phyloP scores from a whole-genome alignment of 352 stramenopile genomes.

The Phytopythium oedochilum region DNA sequence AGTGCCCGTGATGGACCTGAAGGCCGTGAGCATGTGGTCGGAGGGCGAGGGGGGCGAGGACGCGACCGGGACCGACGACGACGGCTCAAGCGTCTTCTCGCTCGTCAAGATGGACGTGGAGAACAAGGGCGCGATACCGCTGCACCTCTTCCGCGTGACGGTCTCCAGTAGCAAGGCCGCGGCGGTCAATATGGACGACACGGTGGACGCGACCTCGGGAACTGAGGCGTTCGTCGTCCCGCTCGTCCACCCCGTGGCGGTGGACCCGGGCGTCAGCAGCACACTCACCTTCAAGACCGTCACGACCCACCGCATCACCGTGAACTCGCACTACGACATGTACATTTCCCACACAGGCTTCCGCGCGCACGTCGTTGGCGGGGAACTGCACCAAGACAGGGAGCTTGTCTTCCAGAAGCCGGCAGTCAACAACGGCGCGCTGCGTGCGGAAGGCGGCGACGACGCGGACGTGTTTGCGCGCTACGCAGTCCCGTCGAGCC shows the following conservation, averaged over 20 bases:
- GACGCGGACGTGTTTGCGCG: conserved; percentile 23
- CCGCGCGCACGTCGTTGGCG: conserved; percentile 46
- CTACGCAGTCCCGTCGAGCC: conserved; percentile 21
- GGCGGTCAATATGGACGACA: conserved; percentile 5
- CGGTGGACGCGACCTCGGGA: background rate
- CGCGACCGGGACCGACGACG: conserved; percentile 1
- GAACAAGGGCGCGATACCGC: conserved; percentile 38
- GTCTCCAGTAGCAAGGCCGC: conserved; percentile 5
- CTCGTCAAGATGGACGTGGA: conserved; percentile 27
- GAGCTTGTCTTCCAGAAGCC: conserved; percentile 24
- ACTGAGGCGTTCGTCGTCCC: conserved; percentile 18
- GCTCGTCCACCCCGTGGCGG: conserved; percentile 22
- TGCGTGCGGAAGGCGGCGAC: conserved; percentile 21
- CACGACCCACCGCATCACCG: conserved; percentile 14
- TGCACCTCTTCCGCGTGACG: conserved; percentile 41
- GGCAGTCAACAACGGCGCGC: conserved; percentile 15
- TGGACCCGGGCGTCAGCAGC: conserved; percentile 19
- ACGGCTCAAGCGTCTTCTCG: conserved; percentile 18
- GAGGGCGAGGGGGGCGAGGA: conserved; percentile 12
- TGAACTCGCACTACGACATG: conserved; percentile 27
- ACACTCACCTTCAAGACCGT: conserved; percentile 28
- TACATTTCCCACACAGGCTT: conserved; percentile 68
- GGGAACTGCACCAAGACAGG: conserved; percentile 27
- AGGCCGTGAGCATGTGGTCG: conserved; percentile 28
- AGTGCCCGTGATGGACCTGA: conserved; percentile 35